phyloP scores from a whole-genome alignment of 1,284 basidiomycete genomes.

The Veloboletus limbatus region DNA sequence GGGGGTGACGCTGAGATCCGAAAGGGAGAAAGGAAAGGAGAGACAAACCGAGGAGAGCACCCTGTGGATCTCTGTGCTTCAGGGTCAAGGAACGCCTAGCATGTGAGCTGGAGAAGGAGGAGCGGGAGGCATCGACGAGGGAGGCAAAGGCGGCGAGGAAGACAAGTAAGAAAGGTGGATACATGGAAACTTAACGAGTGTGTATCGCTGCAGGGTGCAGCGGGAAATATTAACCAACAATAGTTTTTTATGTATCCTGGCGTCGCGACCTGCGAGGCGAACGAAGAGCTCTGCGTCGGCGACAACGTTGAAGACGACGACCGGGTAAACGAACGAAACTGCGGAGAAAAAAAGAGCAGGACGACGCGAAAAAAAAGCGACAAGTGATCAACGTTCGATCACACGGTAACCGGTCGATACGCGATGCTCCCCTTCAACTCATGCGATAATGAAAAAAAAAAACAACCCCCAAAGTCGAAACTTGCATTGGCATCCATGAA shows the following conservation, averaged over 20 bases:
- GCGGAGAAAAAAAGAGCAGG: conserved; percentile 8
- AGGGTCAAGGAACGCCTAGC: conserved; percentile 39
- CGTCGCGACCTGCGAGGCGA: conserved; percentile 6
- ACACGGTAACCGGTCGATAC: conserved; percentile 20
- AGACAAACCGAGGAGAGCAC: conserved; percentile 15
- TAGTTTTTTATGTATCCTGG: background rate
- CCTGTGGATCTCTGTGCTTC: conserved; percentile 26
- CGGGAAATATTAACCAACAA: background rate
- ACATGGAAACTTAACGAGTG: conserved; percentile 31
- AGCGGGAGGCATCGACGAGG: conserved; percentile 36
- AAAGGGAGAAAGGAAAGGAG: background rate
- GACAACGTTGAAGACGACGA: no score
- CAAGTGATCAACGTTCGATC: conserved; percentile 7
- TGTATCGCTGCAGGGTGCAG: conserved; percentile 17
- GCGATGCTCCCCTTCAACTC: no score
- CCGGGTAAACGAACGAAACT: conserved; percentile 5
- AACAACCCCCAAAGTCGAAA: no score
- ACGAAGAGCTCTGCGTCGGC: no score
- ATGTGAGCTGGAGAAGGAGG: no score
- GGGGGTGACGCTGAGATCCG: background rate
- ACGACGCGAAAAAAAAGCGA: no score
- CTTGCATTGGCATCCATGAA: no score
- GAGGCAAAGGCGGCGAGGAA: conserved; percentile 26
- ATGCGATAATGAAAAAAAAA: no score
- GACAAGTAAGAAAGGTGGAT: conserved; percentile 19